Base-by-base conservation (phyloP, 805 yeast species). In the Ogataea parapolymorpha region DNA sequence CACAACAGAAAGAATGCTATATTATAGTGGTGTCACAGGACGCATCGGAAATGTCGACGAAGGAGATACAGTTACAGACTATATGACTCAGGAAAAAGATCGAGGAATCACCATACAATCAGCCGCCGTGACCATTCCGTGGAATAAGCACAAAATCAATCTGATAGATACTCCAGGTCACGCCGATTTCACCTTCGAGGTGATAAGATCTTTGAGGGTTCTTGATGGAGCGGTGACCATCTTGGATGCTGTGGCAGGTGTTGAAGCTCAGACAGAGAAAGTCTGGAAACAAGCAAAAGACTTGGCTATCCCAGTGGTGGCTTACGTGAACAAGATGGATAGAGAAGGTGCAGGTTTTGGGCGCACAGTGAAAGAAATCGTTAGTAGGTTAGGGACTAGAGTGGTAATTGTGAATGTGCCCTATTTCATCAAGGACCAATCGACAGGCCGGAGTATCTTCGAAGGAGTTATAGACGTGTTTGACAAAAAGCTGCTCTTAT, bases 151-250 rank as follows among this genome's bases (percentile, higher is more conserved):
- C 55, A 79, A 78, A 50, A 80, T 93, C 54, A 93, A 93, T 61
- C 70, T 93, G 42, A 89, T 93, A 17, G 99, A 93, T 61, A 93
- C 99, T 0, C 99, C 99, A 0, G 99, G 99, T 0, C 99, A 93
- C 63, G 97, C 96, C 0, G 99, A 93, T 64, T 93, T 93, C 61
- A 85, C 95, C 0, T 93, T 90, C 61, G 99, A 93, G 63, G 99
- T 93, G 4, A 85, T 79, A 2, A 68, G 97, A 41, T 82, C 98
- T 0, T 71, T 93, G 42, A 74, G 96, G 47, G 97, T 93, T 2
- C 67, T 93, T 8, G 99, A 93, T 65, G 97, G 98, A 3, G 95
- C 91, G 1, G 95, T 93, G 6, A 84, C 95, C 0, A 85, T 93
- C 8, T 64, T 93, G 38, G 99, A 93, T 66, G 95, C 86, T 1